Evolutionary conservation across 148 eudicot genomes (phyloP), one percentile per base, ranked within the genome.

Genomic region (Persicaria maculosa): DNA sequence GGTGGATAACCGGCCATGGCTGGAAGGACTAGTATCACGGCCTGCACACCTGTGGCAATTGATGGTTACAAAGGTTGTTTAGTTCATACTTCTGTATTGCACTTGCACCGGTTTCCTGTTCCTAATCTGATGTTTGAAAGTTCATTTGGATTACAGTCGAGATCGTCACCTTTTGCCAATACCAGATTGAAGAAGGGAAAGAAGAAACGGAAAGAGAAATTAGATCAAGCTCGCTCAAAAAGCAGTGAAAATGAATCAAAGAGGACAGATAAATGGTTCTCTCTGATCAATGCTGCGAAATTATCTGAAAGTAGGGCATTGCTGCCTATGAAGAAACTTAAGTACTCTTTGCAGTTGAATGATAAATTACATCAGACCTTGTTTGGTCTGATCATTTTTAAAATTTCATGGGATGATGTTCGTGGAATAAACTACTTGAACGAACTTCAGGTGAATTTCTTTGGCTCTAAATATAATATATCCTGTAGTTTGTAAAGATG

Each of bases 1-100:
- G 87, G 99, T 95, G 77, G 99, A 95, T 85, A 95, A 95, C 77
- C 78, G 91, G 73, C 99, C 99, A 80, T 95, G 97, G 99, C 83
- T 90, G 31, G 81, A 92, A 79, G 94, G 91, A 59, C 86, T 84
- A 70, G 97, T 87, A 62, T 86, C 90, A 44, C 84, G 92, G 19
- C 93, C 92, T 65, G 95, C 99, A 65, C 97, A 89, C 77, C 80
- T 92, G 77, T 95, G 99, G 99, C 99, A 92, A 77, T 85, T 92
- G 86, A 92, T 95, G 97, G 93, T 95, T 78, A 95, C 96, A 57
- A 95, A 95, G 99, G 99, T 95, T 81, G 74, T 71, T 50, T 68
- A 81, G 76, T 72, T 72, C 31, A 12, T 73, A 10, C 59, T 16
- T 50, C 43, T 73, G 8, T 47, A n/a, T 22, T 76, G 47, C 64